Evolutionary conservation across 148 eudicot genomes (phyloP).

Genomic region (Diospyros kaki): DNA sequence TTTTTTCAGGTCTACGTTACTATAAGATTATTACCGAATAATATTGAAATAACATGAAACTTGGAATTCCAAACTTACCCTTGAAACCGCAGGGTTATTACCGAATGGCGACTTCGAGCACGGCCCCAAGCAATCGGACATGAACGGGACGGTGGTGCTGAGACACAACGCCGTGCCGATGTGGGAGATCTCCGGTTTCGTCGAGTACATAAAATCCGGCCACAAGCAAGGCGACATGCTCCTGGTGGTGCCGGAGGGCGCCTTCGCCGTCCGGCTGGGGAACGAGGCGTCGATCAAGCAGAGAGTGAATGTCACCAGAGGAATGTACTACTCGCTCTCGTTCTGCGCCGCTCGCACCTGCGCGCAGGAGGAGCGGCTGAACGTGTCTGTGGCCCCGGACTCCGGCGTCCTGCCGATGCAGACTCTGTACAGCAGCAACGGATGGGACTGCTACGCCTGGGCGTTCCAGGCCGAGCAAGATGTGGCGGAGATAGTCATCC

Average conservation of each 20-base stretch:
- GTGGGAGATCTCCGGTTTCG: conserved; percentile 39
- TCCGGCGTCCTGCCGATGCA: conserved; percentile 40
- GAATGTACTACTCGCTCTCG: conserved; percentile 34
- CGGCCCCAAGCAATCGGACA: conserved; percentile 31
- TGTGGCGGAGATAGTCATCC: conserved; percentile 33
- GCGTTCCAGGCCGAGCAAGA: conserved; percentile 34
- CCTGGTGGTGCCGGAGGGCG: conserved; percentile 45
- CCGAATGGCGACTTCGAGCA: conserved; percentile 47
- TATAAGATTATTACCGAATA: too few relatives aligned
- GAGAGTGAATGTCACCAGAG: conserved; percentile 25
- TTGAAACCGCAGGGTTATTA: conserved; percentile 26
- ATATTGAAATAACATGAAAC: too few relatives aligned
- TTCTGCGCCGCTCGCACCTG: conserved; percentile 49
- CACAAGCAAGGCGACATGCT: conserved; percentile 57
- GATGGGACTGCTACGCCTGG: conserved; percentile 47
- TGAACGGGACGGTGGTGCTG: conserved; percentile 33
- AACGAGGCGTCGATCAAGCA: conserved; percentile 43
- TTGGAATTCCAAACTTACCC: too few relatives aligned
- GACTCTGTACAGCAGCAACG: conserved; percentile 42
- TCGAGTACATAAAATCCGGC: conserved; percentile 46
- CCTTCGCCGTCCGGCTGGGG: conserved; percentile 37
- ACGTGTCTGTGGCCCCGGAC: conserved; percentile 30
- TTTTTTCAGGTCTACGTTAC: too few relatives aligned
- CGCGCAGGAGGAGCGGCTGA: conserved; percentile 40
- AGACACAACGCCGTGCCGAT: conserved; percentile 29